phyloP scores from a whole-genome alignment of 805 yeast genomes.

The Candida railenensis region DNA sequence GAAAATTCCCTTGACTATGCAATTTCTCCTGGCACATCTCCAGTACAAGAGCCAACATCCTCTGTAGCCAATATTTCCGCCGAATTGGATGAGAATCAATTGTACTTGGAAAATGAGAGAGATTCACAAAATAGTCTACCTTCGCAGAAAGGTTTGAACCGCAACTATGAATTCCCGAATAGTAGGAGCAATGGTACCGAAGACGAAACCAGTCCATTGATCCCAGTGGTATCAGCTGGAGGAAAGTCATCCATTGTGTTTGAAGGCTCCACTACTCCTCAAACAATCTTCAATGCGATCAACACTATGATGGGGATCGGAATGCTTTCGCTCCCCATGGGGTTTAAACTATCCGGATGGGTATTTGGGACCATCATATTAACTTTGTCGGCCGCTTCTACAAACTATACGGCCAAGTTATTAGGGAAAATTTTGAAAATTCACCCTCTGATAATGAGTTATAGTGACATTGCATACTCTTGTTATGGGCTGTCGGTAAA shows the following conservation, averaged over 20 bases:
- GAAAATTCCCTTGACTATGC: constrained; percentile 16
- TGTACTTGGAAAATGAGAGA: constrained; percentile 17
- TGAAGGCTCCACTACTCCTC: constrained; percentile 61
- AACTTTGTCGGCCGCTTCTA: constrained; percentile 44
- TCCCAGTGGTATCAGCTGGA: neutral
- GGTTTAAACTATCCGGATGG: constrained; percentile 69
- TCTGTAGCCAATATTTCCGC: constrained; percentile 5
- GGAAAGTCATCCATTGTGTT: constrained; percentile 11
- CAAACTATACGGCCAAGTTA: constrained; percentile 53
- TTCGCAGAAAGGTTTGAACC: neutral
- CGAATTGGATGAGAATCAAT: constrained; percentile 5
- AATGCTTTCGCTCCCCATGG: constrained; percentile 69
- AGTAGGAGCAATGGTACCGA: neutral
- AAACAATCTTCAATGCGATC: constrained; percentile 65
- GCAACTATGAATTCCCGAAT: neutral
- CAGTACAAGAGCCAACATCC: constrained; percentile 4
- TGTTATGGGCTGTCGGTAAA: constrained; percentile 49
- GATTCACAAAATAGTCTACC: constrained; percentile 9
- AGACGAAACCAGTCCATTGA: neutral
- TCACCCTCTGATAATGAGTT: constrained; percentile 44
- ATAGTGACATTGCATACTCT: constrained; percentile 57
- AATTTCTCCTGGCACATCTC: constrained; percentile 22
- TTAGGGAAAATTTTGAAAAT: constrained; percentile 47
- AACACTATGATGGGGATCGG: constrained; percentile 79
- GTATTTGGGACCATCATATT: constrained; percentile 46